Conservation (phyloP, 345 rosid genomes). For the Eucalyptus globulus region DNA sequence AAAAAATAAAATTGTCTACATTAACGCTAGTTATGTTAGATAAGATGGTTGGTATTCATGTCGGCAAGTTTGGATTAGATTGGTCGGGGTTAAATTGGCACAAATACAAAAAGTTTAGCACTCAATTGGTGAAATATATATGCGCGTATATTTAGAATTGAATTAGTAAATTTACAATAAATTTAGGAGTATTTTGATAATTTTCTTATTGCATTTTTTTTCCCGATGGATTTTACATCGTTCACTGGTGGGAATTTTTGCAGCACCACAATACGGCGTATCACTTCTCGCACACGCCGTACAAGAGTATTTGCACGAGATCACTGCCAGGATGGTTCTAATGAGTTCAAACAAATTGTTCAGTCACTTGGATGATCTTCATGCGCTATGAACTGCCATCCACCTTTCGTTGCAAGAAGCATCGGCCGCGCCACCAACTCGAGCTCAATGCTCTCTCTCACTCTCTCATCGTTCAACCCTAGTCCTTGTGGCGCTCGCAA, state of each 20-base stretch:
- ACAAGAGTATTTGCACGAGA: background rate
- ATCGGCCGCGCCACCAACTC: background rate
- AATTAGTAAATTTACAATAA: too few relatives aligned
- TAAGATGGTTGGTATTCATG: too few relatives aligned
- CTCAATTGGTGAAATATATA: background rate
- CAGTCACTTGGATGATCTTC: background rate
- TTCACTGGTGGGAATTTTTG: background rate
- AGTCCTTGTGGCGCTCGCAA: background rate
- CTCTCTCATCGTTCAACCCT: background rate
- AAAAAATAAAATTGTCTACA: too few relatives aligned
- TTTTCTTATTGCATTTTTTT: too few relatives aligned
- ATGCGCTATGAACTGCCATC: background rate
- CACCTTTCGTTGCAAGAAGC: background rate
- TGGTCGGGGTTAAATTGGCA: too few relatives aligned
- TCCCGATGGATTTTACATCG: background rate
- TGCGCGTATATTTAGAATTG: rapidly evolving
- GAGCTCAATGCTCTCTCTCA: background rate
- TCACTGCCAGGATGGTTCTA: background rate
- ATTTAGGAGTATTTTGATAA: too few relatives aligned
- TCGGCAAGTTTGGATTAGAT: rapidly evolving
- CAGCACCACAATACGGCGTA: background rate
- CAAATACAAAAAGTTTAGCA: too few relatives aligned
- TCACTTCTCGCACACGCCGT: background rate
- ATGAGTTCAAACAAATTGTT: background rate
- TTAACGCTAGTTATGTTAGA: rapidly evolving